Percentiles rank a stretch among this genome's conserved stretches.
phyloP scores from a whole-genome alignment of 2,329 filamentous ascomycete species.

The Claviceps pazoutovae region DNA sequence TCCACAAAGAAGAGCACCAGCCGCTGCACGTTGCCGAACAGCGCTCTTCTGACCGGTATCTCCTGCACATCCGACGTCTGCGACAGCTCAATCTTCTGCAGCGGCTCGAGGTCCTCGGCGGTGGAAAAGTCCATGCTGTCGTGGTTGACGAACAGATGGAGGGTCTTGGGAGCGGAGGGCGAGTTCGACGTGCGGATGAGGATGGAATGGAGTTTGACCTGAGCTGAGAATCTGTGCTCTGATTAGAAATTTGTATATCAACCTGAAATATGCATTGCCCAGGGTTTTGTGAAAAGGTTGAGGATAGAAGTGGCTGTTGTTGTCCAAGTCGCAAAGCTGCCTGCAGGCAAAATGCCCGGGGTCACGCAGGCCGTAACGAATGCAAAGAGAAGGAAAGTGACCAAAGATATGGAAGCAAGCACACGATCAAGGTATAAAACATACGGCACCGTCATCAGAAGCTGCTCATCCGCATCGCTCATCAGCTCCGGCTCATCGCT shows the following conservation, averaged over 20 bases:
- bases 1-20: conserved; percentile 82
- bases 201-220: conserved; percentile 84
- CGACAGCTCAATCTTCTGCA: conserved; percentile 64
- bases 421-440: conserved; percentile 18
- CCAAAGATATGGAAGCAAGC: background rate
- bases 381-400: background rate
- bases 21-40: conserved; percentile 74
- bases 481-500: conserved; percentile 57
- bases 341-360: too few species aligned
- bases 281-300: too few species aligned
- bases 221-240: conserved; percentile 66
- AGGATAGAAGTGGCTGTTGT: too few species aligned
- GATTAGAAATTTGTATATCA: background rate
- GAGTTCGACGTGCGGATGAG: conserved; percentile 67
- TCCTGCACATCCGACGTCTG: conserved; percentile 77
- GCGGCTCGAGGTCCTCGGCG: conserved; percentile 54
- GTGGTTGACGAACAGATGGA: conserved; percentile 80
- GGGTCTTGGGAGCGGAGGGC: conserved; percentile 58
- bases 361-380: too few species aligned
- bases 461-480: conserved; percentile 82
- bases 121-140: conserved; percentile 73
- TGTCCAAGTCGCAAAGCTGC: too few species aligned
- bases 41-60: conserved; percentile 70
- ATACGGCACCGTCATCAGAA: conserved; percentile 84
- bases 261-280: too few species aligned